Evolutionary conservation across 177 flowering plant genomes (phyloP), one percentile per base, ranked within the genome.

Genomic region (Vitis hybrid): DNA sequence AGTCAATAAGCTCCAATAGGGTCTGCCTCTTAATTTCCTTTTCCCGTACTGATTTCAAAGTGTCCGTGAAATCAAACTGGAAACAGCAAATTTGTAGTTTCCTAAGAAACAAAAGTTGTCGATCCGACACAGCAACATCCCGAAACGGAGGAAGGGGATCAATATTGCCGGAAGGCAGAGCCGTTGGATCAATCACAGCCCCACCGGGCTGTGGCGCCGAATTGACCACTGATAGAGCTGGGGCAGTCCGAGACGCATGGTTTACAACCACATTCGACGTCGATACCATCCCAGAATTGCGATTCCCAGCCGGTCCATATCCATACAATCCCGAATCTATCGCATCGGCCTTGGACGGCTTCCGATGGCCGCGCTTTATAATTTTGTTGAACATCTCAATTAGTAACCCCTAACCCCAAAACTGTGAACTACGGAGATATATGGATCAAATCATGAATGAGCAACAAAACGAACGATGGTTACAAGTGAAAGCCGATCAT

Each of bases 361-460:
- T 92, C 1, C 81, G 77, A 49, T 78, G 76, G 77, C 93, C 88
- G 5, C 93, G 86, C 79, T 90, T 93, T 1, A 93, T 91, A 26
- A 91, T 82, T 45, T 81, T 93, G 79, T 85, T 83, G 1, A 92
- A 88, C 98, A 91, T 89, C 45, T 1, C 45, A 39, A 39, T 39
- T 7, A 39, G 45, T 39, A 39, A 39, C 6, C 45, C 45, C 45
- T 39, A 39, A 39, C 6, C 45, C 45, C 8, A 39, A 39, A 39
- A 39, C 45, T 7, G 45, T 7, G 7, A 39, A 39, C 45, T 4
- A 39, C 45, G 45, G 45, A 39, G 45, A 39, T 39, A 39, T 7
- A 39, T 39, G 45, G 5, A 39, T 39, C 45, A 39, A 39, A 39
- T 39, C 45, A 39, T 39, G 45, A 39, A 39, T 39, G 8, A 39